phyloP scores from a whole-genome alignment of 495 filamentous ascomycete species.

The Tuber magnatum region DNA sequence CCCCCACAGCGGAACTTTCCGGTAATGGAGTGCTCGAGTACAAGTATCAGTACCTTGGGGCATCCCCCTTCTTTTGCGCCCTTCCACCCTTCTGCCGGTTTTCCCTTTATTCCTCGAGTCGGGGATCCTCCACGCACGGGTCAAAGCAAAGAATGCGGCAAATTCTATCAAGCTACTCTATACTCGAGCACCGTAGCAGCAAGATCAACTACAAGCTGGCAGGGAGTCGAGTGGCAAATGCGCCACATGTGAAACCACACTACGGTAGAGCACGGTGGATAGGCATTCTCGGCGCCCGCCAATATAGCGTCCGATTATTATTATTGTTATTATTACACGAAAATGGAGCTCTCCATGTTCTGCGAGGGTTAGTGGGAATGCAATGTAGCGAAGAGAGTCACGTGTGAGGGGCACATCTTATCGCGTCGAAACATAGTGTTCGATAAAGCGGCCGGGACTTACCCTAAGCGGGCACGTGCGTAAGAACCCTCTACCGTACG shows the following conservation, averaged over 20 bases:
- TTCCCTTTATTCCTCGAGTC: background rate
- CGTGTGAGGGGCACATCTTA: constrained; percentile 1
- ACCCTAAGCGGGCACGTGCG: background rate
- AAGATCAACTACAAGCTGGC: background rate
- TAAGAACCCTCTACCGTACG: background rate
- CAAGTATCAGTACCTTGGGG: no score
- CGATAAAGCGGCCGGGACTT: background rate
- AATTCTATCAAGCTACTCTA: background rate
- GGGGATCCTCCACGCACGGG: background rate
- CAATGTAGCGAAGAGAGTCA: background rate
- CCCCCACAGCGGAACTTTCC: background rate
- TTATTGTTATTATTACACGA: background rate
- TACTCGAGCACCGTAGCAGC: background rate
- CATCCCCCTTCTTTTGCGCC: background rate
- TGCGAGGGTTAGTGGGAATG: background rate
- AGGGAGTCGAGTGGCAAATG: background rate
- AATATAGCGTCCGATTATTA: background rate
- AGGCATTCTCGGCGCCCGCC: background rate
- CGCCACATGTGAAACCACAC: background rate
- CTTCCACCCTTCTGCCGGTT: background rate
- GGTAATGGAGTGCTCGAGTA: no score
- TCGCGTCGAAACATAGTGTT: background rate
- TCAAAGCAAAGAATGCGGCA: background rate
- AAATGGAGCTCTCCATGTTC: background rate
- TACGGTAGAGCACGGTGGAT: background rate